Evolutionary conservation across 2,329 filamentous ascomycete genomes (phyloP), one percentile per base, ranked within the genome.

Genomic region (Verticillium nubilum): DNA sequence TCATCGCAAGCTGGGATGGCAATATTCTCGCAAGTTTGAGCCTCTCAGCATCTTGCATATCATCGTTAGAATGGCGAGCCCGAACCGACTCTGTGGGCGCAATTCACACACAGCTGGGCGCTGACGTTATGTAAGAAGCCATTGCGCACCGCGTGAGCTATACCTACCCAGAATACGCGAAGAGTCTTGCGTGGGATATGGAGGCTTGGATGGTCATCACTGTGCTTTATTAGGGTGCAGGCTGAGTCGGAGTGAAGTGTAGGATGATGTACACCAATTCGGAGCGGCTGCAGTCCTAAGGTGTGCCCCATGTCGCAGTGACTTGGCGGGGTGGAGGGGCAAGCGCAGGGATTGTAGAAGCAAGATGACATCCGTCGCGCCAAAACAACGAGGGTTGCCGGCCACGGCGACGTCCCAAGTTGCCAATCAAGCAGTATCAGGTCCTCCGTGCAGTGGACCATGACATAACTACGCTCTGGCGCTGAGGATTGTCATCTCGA

Each of bases 301-400:
- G 54, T 56, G 54, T 56, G 54, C 23, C 54, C 35, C 54, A 56
- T 47, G 54, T 56, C 33, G 33, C 35, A 19, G 54, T 56, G 54
- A 56, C 54, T 12, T 56, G 26, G 56, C 55, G 56, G 56, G 56
- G 56, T 31, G 26, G 26, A 54, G 57, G 31, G 50, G 59, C 65
- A 66, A 63, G 61, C 57, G 54, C 61, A 59, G 62, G 63, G 64
- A 63, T 60, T 59, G 62, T 60, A 59, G 57, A 67, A 67, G 67
- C 64, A 71, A 64, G 66, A 72, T 70, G 69, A 69, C 69, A 71
- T 67, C 64, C 64, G 25, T 50, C 42, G n/a, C 19, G 42, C 42
- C 42, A 50, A n/a, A 50, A 25, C n/a, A 23, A 19, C 19, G 42
- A 50, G 42, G 19, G n/a, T 12, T 50, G 19, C 5, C 42, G 42